Evolutionary conservation across 1,284 basidiomycete species (phyloP), one percentile per base, ranked within the genome.

Genomic region (Moniliophthora roreri): DNA sequence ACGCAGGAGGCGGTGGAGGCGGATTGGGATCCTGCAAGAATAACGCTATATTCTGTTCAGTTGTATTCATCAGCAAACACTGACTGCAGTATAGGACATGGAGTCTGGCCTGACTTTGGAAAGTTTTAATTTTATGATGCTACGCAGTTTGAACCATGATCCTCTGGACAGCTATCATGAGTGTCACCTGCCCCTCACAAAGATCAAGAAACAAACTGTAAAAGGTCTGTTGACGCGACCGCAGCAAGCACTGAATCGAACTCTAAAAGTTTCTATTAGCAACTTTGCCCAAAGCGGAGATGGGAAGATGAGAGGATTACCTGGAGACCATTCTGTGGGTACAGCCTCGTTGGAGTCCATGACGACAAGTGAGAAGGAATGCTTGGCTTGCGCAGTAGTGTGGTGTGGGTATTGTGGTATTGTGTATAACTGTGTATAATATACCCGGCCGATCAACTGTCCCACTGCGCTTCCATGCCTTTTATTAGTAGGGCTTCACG

Each of bases 141-240:
- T 78, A 41, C 87, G 81, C 24, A 95, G 76, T 24, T 78, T 72
- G 11, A 77, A 66, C 93, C 93, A 95, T 66, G 91, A 87, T 60
- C 77, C 74, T 62, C 91, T 93, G 70, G 32, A 21, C 48, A 26
- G 32, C 34, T 62, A 50, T 44, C 48, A 52, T 57, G 46, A 59
- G 56, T 48, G 51, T 54, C 45, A 53, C 51, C 16, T 48, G 24
- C 38, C 23, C 34, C 34, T 48, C 48, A 52, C 44, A 39, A 51
- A 34, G 26, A 32, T 48, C 46, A 41, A 41, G 28, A 48, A 35
- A 61, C 76, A 59, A 63, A 92, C 92, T 86, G 80, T 63, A 91
- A 76, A 28, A 74, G 69, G 65, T 93, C 91, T 2, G 82, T 84
- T 11, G 77, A 76, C 3, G 89, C 88, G 57, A 93, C 82, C 52